Evolutionary conservation across 2,329 filamentous ascomycete genomes (phyloP).

Genomic region (Clonostachys solani): DNA sequence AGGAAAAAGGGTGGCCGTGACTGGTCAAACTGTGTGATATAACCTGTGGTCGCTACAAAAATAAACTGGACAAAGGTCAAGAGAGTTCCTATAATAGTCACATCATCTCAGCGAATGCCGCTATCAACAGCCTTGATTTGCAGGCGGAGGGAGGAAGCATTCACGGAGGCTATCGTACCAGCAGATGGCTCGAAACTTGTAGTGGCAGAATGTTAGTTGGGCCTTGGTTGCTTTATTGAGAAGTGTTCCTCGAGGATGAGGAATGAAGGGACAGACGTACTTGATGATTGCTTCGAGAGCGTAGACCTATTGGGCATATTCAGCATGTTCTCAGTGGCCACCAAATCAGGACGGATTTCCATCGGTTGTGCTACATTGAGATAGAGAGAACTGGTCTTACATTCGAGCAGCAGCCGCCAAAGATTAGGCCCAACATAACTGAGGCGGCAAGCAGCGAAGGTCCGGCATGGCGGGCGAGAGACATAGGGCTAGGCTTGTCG

Average conservation of each 20-base stretch:
- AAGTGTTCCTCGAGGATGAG: neutral
- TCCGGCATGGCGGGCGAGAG: slow-evolving; percentile 7
- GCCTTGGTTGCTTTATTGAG: slow-evolving; percentile 6
- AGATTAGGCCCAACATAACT: slow-evolving; percentile 78
- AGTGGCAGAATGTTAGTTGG: slow-evolving; percentile 6
- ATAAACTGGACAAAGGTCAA: slow-evolving; percentile 87
- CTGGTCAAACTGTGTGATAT: slow-evolving; percentile 69
- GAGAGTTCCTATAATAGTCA: slow-evolving; percentile 46
- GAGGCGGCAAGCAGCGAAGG: slow-evolving; percentile 48
- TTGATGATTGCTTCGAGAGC: slow-evolving; percentile 93
- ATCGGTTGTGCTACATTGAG: neutral
- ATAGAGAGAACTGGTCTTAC: slow-evolving; percentile 37
- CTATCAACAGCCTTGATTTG: slow-evolving; percentile 9
- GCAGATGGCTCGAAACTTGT: slow-evolving; percentile 75
- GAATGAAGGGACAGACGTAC: slow-evolving; percentile 45
- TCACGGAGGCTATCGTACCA: slow-evolving; percentile 43
- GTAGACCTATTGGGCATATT: slow-evolving; percentile 63
- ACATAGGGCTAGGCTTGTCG: neutral
- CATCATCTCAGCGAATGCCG: neutral
- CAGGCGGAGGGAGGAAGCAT: neutral
- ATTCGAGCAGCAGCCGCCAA: slow-evolving; percentile 93
- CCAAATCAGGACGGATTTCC: neutral
- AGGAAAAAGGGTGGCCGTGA: slow-evolving; percentile 68
- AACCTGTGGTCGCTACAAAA: slow-evolving; percentile 75
- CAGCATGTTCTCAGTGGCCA: neutral